Evolutionary conservation across 306 rosid species (phyloP).

Genomic region (Ormosia emarginata): DNA sequence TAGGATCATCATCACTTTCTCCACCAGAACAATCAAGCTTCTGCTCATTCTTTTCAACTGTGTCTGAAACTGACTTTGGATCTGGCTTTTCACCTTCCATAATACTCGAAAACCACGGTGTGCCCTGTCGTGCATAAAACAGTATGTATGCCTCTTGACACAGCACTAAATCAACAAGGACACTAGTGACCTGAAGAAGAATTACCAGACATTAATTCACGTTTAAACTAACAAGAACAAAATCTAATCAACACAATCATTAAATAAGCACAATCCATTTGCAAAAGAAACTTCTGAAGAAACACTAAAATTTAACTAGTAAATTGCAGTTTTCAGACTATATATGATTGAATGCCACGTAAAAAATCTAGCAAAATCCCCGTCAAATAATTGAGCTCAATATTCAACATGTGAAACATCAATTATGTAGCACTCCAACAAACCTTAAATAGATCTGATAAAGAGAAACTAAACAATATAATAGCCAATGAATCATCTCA

Average conservation of each 20-base stretch:
- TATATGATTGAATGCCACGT: not conserved
- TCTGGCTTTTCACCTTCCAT: not conserved
- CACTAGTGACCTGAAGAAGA: constrained; percentile 49
- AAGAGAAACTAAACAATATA: not conserved
- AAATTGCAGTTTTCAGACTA: not conserved
- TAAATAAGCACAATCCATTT: no score
- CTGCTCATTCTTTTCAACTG: not conserved
- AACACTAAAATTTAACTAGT: not conserved
- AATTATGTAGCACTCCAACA: not conserved
- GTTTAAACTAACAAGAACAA: not conserved
- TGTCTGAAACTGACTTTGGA: not conserved
- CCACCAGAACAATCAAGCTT: not conserved
- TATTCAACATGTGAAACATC: not conserved
- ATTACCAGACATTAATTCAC: not conserved
- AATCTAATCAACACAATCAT: not conserved
- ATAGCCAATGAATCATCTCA: not conserved
- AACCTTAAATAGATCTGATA: not conserved
- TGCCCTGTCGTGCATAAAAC: constrained; percentile 60
- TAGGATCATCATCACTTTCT: not conserved
- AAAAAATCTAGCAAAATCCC: no score
- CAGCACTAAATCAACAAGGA: constrained; percentile 36
- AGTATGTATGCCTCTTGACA: constrained; percentile 57
- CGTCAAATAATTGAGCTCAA: no score
- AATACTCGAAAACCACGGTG: constrained; percentile 57
- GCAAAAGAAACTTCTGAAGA: no score